A percentile compares a stretch with the other conserved stretches of the same genome.
phyloP scores from a whole-genome alignment of 495 filamentous ascomycete genomes.

The Rhypophila decipiens region DNA sequence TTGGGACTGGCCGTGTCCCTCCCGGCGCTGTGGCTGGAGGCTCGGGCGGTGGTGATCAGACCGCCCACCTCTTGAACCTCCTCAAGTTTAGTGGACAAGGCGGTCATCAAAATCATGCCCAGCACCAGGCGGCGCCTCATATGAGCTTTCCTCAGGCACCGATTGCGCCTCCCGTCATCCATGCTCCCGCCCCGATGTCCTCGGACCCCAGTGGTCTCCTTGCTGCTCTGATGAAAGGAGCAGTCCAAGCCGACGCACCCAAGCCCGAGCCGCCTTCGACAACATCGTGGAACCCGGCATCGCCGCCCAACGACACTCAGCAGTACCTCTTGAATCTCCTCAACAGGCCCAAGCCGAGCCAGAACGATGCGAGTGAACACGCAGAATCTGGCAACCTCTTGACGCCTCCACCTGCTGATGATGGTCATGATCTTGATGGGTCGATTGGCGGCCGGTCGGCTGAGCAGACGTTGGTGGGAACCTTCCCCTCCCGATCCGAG shows the following conservation, averaged over 20 bases:
- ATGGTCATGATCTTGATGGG: conserved; percentile 12
- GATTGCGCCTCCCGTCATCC: conserved; percentile 30
- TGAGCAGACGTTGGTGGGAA: conserved; percentile 21
- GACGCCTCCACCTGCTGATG: conserved; percentile 30
- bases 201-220: conserved; percentile 45
- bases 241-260: conserved; percentile 30
- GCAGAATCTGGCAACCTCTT: conserved; percentile 33
- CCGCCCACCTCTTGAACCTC: conserved; percentile 74
- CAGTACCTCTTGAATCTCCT: conserved; percentile 47
- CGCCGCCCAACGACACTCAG: conserved; percentile 43
- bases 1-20: conserved; percentile 30
- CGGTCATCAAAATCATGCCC: conserved; percentile 8
- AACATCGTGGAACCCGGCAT: conserved; percentile 31
- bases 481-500: conserved; percentile 24
- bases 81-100: conserved; percentile 72
- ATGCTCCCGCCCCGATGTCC: conserved; percentile 40
- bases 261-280: conserved; percentile 29
- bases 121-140: conserved; percentile 14
- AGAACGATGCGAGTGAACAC: conserved; percentile 39
- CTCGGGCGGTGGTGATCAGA: conserved; percentile 44
- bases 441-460: conserved; percentile 14
- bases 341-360: conserved; percentile 47
- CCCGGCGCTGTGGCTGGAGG: conserved; percentile 26
- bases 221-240: conserved; percentile 47
- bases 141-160: conserved; percentile 13